A percentile compares a stretch with the other conserved stretches of the same genome.
Conservation (phyloP, 1,284 basidiomycete species). For the Sphaerobolus stellatus region DNA sequence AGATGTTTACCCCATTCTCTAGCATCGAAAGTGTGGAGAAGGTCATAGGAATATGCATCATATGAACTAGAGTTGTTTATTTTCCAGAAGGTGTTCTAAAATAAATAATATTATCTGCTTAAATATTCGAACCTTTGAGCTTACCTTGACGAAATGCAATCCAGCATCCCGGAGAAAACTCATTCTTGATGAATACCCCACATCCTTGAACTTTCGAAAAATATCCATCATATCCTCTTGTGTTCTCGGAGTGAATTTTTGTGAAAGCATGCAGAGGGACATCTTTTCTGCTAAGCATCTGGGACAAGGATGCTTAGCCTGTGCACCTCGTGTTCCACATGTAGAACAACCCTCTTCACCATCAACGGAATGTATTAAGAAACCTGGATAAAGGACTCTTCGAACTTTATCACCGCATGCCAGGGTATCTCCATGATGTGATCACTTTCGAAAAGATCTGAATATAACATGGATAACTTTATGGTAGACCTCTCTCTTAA, state of each 20-base stretch:
- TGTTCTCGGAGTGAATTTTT: neutral
- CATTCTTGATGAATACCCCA: neutral
- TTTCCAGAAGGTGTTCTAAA: neutral
- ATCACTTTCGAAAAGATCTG: slow-evolving; percentile 17
- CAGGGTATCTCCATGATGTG: slow-evolving; percentile 23
- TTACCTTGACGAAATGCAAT: neutral
- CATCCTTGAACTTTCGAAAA: neutral
- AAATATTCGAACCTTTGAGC: neutral
- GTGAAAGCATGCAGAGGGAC: slow-evolving; percentile 21
- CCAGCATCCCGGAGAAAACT: neutral
- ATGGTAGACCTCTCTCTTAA: slow-evolving; percentile 30
- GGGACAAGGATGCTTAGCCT: slow-evolving; percentile 29
- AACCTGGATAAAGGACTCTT: slow-evolving; percentile 25
- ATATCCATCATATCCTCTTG: neutral
- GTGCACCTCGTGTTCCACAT: slow-evolving; percentile 21
- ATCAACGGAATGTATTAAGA: slow-evolving; percentile 31
- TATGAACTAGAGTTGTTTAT: neutral
- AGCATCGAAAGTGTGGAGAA: neutral
- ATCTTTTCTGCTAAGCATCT: slow-evolving; percentile 23
- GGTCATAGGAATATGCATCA: neutral
- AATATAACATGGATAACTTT: slow-evolving; percentile 23
- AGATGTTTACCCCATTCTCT: neutral
- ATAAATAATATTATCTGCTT: neutral
- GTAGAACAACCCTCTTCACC: slow-evolving; percentile 28
- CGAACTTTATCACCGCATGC: slow-evolving; percentile 22